Evolutionary conservation across 2,329 filamentous ascomycete genomes (phyloP).

Genomic region (Monascus ruber): DNA sequence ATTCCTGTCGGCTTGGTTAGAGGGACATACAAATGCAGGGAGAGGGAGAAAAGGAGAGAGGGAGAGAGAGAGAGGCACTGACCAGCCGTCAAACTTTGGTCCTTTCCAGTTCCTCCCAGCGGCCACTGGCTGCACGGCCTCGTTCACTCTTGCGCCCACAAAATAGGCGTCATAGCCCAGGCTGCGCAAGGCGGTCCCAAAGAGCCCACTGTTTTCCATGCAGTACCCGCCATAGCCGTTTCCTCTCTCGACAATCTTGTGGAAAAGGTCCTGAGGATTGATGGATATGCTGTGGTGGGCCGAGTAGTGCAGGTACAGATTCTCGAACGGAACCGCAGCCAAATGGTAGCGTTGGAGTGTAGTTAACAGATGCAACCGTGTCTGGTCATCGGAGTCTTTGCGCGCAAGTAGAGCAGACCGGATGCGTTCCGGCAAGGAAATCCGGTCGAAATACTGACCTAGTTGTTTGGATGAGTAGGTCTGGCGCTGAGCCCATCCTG

Average conservation of each 20-base stretch:
- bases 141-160: conserved; percentile 38
- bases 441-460: no score
- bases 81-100: conserved; percentile 1
- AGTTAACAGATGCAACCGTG: background rate
- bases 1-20: conserved; percentile 21
- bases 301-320: conserved; percentile 44
- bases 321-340: conserved; percentile 45
- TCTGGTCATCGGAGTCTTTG: no score
- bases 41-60: background rate
- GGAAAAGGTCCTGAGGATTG: conserved; percentile 37
- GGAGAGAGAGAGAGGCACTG: conserved; percentile 6
- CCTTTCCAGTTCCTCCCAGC: no score
- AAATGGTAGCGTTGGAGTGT: conserved; percentile 25
- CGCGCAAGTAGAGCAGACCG: no score
- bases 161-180: conserved; percentile 44
- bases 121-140: conserved; percentile 14
- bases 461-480: no score
- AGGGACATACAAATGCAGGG: background rate
- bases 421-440: no score
- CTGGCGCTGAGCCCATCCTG: no score
- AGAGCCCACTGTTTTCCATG: conserved; percentile 48
- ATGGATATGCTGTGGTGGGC: conserved; percentile 31
- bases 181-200: conserved; percentile 40
- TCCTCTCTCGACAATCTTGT: conserved; percentile 35
- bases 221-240: conserved; percentile 47